Conservation (phyloP, 495 filamentous ascomycete species). For the Penicillium alfredii region DNA sequence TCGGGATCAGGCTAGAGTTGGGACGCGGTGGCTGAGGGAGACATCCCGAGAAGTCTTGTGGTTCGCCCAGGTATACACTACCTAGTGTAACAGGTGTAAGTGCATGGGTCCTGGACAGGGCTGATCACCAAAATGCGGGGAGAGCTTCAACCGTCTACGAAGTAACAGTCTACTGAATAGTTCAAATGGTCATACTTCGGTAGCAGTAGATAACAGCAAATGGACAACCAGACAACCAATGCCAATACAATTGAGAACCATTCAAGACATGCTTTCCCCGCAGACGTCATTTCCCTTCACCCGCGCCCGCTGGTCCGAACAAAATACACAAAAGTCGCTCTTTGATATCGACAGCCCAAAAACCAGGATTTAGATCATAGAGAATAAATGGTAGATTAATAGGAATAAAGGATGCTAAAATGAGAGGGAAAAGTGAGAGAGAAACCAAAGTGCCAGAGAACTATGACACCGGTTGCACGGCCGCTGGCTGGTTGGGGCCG, state of each 20-base stretch:
- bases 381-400: background rate
- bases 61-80: too few relatives aligned
- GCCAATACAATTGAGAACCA: too few relatives aligned
- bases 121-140: slow-evolving; percentile 16
- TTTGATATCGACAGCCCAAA: slow-evolving; percentile 16
- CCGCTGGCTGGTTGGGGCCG: slow-evolving; percentile 21
- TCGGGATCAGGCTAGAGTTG: too few relatives aligned
- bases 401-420: slow-evolving; percentile 1
- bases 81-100: too few relatives aligned
- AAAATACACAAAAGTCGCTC: slow-evolving; percentile 12
- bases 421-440: background rate
- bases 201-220: background rate
- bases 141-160: slow-evolving; percentile 13
- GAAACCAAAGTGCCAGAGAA: background rate
- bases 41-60: too few relatives aligned
- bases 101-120: too few relatives aligned
- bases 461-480: slow-evolving; percentile 37
- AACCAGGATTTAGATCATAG: slow-evolving; percentile 4
- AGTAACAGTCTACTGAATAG: too few relatives aligned
- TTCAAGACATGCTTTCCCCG: too few relatives aligned
- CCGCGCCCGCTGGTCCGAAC: slow-evolving; percentile 24
- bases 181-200: slow-evolving; percentile 3
- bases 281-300: slow-evolving; percentile 21
- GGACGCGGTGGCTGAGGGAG: too few relatives aligned
- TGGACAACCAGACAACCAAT: too few relatives aligned